Conservation (phyloP, 1,139 yeast species). For the Arxiozyma bovina region DNA sequence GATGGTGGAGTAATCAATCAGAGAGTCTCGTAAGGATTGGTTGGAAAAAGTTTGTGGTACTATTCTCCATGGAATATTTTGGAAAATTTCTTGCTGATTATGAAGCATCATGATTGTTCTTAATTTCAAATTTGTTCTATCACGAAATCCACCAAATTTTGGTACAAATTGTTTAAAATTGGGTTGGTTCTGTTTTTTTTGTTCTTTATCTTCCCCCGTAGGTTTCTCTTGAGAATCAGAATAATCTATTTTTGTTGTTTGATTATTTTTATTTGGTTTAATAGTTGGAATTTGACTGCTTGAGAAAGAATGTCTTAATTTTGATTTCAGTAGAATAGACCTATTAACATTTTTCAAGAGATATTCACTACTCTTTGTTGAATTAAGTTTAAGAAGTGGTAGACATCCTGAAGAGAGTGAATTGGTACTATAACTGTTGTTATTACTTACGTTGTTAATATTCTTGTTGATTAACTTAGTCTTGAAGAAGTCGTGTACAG, state of each 20-base stretch:
- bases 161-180: constrained; percentile 36
- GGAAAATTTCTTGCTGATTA: constrained; percentile 48
- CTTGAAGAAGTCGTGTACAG: constrained; percentile 5
- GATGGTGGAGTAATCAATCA: neutral
- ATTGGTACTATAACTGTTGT: too few relatives aligned
- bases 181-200: constrained; percentile 6
- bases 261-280: neutral
- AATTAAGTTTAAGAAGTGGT: neutral
- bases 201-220: constrained; percentile 16
- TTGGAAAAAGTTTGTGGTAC: constrained; percentile 38
- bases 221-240: constrained; percentile 5
- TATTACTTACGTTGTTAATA: constrained; percentile 1
- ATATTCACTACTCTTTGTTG: constrained; percentile 15
- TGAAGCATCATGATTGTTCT: constrained; percentile 37
- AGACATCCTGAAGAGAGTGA: neutral
- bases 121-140: constrained; percentile 26
- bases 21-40: neutral
- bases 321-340: constrained; percentile 18
- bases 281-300: constrained; percentile 12
- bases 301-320: constrained; percentile 4
- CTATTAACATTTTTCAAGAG: constrained; percentile 25
- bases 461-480: neutral
- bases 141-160: constrained; percentile 66
- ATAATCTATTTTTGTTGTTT: neutral
- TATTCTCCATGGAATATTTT: constrained; percentile 70